Conservation (phyloP, 2,329 filamentous ascomycete genomes). For the Monosporascus sp. region DNA sequence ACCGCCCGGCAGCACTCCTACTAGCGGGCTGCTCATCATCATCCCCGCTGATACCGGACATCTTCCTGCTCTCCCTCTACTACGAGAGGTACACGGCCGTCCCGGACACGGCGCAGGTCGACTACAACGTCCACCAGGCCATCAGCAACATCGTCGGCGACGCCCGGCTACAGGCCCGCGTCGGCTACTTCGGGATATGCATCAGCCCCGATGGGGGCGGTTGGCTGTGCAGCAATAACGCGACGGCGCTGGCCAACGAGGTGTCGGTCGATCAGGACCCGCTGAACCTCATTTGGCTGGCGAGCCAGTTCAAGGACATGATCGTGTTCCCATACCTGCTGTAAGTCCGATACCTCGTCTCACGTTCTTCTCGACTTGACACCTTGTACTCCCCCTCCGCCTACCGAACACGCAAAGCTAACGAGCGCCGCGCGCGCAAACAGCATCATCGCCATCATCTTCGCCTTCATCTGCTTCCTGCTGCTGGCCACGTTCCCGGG, state of each 20-base stretch:
- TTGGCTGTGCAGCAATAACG: conserved; percentile 96
- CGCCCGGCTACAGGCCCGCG: conserved; percentile 80
- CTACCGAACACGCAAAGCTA: not conserved
- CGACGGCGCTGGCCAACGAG: conserved; percentile 84
- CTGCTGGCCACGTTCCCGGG: conserved; percentile 94
- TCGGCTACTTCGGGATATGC: conserved; percentile 98
- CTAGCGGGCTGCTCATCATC: conserved; percentile 95
- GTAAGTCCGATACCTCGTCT: conserved; percentile 45
- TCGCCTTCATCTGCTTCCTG: conserved; percentile 93
- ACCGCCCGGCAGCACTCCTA: conserved; percentile 62
- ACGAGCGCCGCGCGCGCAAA: not conserved
- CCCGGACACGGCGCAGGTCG: conserved; percentile 81
- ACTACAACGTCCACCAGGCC: conserved; percentile 79
- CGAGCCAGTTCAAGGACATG: conserved; percentile 94
- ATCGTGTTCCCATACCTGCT: conserved; percentile 97
- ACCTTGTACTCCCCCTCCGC: not conserved
- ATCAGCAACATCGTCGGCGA: conserved; percentile 86
- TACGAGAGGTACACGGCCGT: conserved; percentile 80
- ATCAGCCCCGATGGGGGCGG: conserved; percentile 84
- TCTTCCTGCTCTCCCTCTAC: conserved; percentile 98
- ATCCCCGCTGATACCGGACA: conserved; percentile 87
- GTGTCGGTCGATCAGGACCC: conserved; percentile 89
- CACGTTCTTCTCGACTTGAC: not conserved
- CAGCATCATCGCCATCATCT: conserved; percentile 94
- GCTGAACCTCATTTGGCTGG: conserved; percentile 94